A percentile compares a stretch with the other conserved stretches of the same genome.
Evolutionary conservation across 768 basidiomycete species (phyloP).

Genomic region (Erythrobasidium yunnanense): DNA sequence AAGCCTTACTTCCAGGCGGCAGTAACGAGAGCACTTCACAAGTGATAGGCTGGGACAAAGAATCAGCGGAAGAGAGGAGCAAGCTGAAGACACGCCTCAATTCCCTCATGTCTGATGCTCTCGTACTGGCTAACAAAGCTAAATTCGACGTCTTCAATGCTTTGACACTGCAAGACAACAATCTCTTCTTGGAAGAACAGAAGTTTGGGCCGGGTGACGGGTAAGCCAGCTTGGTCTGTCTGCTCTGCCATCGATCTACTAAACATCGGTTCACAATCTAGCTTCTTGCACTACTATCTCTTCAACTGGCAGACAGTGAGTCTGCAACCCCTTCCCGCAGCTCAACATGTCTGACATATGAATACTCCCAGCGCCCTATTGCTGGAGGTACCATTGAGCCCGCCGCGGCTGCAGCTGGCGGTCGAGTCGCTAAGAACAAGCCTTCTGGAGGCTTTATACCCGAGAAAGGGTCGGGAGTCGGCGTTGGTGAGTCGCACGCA

Average conservation of each 20-base stretch:
- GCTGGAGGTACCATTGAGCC: slow-evolving; percentile 17
- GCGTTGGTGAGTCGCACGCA: background rate
- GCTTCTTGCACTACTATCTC: background rate
- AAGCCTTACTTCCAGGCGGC: slow-evolving; percentile 26
- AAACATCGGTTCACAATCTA: background rate
- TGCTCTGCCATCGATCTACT: slow-evolving; percentile 49
- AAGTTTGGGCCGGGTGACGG: slow-evolving; percentile 93
- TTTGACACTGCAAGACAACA: slow-evolving; percentile 88
- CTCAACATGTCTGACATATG: background rate
- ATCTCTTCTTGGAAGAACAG: slow-evolving; percentile 64
- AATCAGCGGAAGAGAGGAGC: slow-evolving; percentile 54
- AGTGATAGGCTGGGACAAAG: slow-evolving; percentile 40
- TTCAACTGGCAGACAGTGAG: slow-evolving; percentile 13
- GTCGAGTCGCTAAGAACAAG: background rate
- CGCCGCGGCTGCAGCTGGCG: slow-evolving; percentile 7
- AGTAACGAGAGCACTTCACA: slow-evolving; percentile 5
- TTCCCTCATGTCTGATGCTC: slow-evolving; percentile 63
- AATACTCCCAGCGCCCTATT: background rate
- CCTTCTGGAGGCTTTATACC: background rate
- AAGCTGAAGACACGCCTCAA: slow-evolving; percentile 59
- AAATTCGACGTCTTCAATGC: slow-evolving; percentile 96
- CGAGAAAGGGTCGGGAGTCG: slow-evolving; percentile 15
- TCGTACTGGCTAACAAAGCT: slow-evolving; percentile 67
- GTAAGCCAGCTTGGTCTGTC: slow-evolving; percentile 32
- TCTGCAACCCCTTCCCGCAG: background rate